Conservation (phyloP, 108 stramenopile genomes). For the Pinguiococcus pyrenoidosus region DNA sequence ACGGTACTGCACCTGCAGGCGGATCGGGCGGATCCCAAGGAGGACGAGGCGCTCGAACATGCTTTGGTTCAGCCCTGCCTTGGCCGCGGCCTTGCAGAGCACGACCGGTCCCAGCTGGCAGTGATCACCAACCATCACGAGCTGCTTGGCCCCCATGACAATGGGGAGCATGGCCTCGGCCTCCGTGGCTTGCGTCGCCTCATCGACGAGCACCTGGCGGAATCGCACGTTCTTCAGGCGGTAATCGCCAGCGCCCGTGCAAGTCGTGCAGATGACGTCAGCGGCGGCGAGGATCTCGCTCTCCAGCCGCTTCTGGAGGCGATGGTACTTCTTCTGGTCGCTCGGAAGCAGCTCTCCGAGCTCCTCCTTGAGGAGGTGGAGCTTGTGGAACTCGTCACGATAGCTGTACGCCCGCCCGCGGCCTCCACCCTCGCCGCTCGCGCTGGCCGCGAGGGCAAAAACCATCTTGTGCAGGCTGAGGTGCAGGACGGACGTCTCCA, state of each 20-base stretch:
- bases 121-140: conserved; percentile 97
- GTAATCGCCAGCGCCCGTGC: conserved; percentile 92
- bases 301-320: conserved; percentile 52
- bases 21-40: conserved; percentile 83
- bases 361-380: conserved; percentile 79
- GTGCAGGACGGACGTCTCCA: conserved; percentile 64
- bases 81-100: conserved; percentile 90
- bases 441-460: too few relatives aligned
- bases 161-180: conserved; percentile 90
- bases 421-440: too few relatives aligned
- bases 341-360: conserved; percentile 76
- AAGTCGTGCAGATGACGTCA: conserved; percentile 96
- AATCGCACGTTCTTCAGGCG: conserved; percentile 87
- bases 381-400: conserved; percentile 67
- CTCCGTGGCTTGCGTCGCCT: conserved; percentile 97
- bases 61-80: conserved; percentile 80
- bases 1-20: conserved; percentile 91
- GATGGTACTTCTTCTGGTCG: conserved; percentile 76
- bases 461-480: conserved; percentile 76
- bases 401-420: too few relatives aligned
- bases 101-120: conserved; percentile 96
- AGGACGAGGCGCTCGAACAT: conserved; percentile 90
- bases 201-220: conserved; percentile 92
- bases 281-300: conserved; percentile 91
- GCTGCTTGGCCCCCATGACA: conserved; percentile 89